These are phyloP conservation scores for Mycena indigotica DNA, from an alignment of 768 basidiomycete species.

Conservation along the genomic window DNA sequence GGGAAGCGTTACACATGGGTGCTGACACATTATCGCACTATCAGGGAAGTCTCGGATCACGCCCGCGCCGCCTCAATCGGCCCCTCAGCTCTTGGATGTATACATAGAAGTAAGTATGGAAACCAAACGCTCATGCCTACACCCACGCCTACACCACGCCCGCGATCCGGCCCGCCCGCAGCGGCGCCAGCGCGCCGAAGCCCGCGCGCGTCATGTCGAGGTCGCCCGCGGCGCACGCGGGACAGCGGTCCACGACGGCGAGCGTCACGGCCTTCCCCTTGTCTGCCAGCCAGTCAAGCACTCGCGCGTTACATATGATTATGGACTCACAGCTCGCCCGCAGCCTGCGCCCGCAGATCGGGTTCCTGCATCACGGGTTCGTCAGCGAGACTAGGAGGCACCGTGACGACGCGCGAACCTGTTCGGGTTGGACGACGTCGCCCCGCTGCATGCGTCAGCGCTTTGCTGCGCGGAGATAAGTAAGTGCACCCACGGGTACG, in stretches of 20 bases:
- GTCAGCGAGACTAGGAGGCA: neutral
- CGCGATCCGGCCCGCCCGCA: neutral
- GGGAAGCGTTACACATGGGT: too few species aligned
- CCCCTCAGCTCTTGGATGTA: too few species aligned
- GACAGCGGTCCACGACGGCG: constrained; percentile 13
- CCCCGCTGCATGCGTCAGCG: constrained; percentile 8
- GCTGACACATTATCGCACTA: too few species aligned
- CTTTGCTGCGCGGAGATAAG: neutral
- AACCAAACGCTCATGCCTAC: too few species aligned
- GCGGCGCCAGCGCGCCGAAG: constrained; percentile 10
- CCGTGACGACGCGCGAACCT: constrained; percentile 1
- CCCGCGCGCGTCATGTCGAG: constrained; percentile 16
- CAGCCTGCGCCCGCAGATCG: constrained; percentile 47
- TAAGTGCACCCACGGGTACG: constrained; percentile 9
- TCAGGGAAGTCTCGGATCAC: too few species aligned
- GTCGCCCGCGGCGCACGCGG: constrained; percentile 10
- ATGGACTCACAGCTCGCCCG: constrained; percentile 3
- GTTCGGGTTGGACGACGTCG: constrained; percentile 6
- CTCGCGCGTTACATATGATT: too few species aligned
- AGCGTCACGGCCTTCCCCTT: constrained; percentile 5
- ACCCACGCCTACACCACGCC: neutral
- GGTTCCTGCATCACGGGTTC: constrained; percentile 36
- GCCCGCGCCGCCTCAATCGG: too few species aligned
- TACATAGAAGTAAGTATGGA: too few species aligned
- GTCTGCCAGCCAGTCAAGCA: neutral